Conservation (phyloP, 768 basidiomycete species). For the Baorangia bicolor region DNA sequence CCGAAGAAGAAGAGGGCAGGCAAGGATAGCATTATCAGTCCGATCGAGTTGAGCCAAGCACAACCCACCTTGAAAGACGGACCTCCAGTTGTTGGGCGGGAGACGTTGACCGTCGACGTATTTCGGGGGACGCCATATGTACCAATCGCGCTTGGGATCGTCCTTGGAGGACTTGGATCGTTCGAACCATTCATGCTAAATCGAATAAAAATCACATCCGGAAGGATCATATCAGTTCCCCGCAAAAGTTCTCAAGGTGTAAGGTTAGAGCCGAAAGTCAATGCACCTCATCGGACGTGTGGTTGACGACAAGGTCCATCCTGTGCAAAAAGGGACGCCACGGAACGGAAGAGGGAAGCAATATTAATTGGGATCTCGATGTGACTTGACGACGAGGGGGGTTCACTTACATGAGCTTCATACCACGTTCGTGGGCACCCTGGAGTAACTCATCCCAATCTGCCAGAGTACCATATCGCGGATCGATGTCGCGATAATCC, state of each 20-base stretch:
- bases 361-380: conserved; percentile 10
- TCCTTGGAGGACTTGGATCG: conserved; percentile 50
- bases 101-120: conserved; percentile 51
- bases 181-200: conserved; percentile 70
- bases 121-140: conserved; percentile 66
- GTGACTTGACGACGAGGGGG: conserved; percentile 9
- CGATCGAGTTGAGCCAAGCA: neutral
- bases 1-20: neutral
- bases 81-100: conserved; percentile 76
- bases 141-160: conserved; percentile 71
- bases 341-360: neutral
- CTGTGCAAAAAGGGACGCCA: conserved; percentile 33
- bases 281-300: conserved; percentile 61
- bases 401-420: conserved; percentile 63
- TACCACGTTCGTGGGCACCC: conserved; percentile 57
- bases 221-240: conserved; percentile 1
- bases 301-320: conserved; percentile 79
- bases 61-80: conserved; percentile 56
- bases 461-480: conserved; percentile 59
- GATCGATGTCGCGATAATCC: conserved; percentile 64
- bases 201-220: neutral
- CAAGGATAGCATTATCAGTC: neutral
- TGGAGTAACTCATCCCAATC: conserved; percentile 58
- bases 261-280: neutral
- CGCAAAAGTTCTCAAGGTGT: neutral